Conservation (phyloP, 805 yeast species). For the Ascoidea asiatica region DNA sequence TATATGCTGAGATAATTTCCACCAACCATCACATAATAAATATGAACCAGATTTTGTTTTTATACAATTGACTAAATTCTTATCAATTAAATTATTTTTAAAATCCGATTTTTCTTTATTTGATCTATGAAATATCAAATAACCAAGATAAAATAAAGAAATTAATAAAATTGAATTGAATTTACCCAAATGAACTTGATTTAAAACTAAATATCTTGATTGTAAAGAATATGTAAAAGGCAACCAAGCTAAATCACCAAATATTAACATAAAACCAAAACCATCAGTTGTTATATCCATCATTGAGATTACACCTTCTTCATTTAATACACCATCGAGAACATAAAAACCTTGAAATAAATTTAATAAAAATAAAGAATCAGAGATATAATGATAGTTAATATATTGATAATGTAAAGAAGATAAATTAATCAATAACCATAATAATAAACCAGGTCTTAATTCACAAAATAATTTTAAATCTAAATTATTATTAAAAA, state of each 20-base stretch:
- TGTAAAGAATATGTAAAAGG: slow-evolving; percentile 89
- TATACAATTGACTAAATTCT: slow-evolving; percentile 53
- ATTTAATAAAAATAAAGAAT: slow-evolving; percentile 60
- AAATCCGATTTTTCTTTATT: slow-evolving; percentile 79
- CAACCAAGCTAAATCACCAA: slow-evolving; percentile 86
- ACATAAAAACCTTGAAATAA: slow-evolving; percentile 69
- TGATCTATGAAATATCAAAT: slow-evolving; percentile 69
- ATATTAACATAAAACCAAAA: slow-evolving; percentile 89
- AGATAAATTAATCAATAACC: slow-evolving; percentile 69
- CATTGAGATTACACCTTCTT: slow-evolving; percentile 83
- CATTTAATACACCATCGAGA: slow-evolving; percentile 85
- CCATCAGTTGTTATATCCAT: slow-evolving; percentile 96
- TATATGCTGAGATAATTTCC: slow-evolving; percentile 86
- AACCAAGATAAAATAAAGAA: slow-evolving; percentile 45
- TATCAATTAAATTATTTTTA: slow-evolving; percentile 56
- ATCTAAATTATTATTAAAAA: slow-evolving; percentile 54
- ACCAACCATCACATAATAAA: slow-evolving; percentile 86
- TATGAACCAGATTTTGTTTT: slow-evolving; percentile 67
- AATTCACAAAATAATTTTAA: slow-evolving; percentile 86
- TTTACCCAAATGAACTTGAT: slow-evolving; percentile 41
- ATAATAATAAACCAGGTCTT: slow-evolving; percentile 84
- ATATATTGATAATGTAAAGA: slow-evolving; percentile 74
- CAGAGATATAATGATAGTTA: slow-evolving; percentile 41
- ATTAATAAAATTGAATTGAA: slow-evolving; percentile 26
- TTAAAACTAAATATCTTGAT: slow-evolving; percentile 63